Evolutionary conservation across 352 stramenopile species (phyloP), one percentile per base, ranked within the genome.

Genomic region (Phytophthora palmivora): DNA sequence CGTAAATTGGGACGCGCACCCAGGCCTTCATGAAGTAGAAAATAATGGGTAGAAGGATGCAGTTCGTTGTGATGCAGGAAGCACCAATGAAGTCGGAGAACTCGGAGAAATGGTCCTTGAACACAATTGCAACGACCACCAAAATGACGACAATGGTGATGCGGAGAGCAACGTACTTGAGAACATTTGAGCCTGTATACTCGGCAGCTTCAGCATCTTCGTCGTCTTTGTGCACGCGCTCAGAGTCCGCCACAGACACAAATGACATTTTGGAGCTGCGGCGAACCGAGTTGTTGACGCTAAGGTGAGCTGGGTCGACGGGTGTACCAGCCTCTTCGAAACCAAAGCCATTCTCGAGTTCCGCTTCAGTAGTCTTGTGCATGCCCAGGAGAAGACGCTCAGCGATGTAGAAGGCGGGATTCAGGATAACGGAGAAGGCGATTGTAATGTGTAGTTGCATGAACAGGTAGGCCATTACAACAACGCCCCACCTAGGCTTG

Each of bases 1-100:
- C 67, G 37, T 66, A 76, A 14, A 69, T 22, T 3, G 63, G 53
- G 2, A 88, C 39, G 11, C 61, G 58, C n/a, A 19, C 28, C 76
- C 77, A 87, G 4, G 78, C 45, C 69, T 84, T 85, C 50, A 82
- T 82, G 45, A 87, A 67, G 70, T 90, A 90, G 55, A 88, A 87
- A 10, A 75, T 42, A 18, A 85, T 87, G 0, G 81, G 81, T 37
- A 90, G 50, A 0, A 88, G 64, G 28, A 88, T 87, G 60, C 74
- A 90, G 58, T 78, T 80, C n/a, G 71, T 58, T 1, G 78, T 77
- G 41, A 83, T 76, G 42, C 63, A 67, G 32, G 74, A 90, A 0
- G 81, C 78, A 21, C 81, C 81, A 26, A 87, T 61, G 14, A 90
- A 87, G 58, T 88, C 78, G 10, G 66, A 68, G 30, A 90, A 78